Evolutionary conservation across 164 flowering plant genomes (phyloP), one percentile per base, ranked within the genome.

Genomic region (Saururus chinensis): DNA sequence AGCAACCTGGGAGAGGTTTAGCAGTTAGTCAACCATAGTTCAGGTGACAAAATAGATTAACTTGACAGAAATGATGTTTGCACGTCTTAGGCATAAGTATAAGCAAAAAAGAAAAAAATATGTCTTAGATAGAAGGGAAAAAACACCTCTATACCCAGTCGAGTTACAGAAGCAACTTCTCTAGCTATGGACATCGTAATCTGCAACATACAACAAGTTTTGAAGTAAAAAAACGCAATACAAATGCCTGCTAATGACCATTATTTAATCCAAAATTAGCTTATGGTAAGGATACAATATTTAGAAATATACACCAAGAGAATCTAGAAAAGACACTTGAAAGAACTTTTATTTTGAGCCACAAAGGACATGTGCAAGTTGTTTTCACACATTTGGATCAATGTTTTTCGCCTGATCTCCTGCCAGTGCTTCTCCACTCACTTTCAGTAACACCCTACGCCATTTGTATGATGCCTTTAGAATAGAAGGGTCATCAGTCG

Each of bases 371-470:
- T 35, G 22, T 4, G 4, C 14, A 57, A 26, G 14, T n/a, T n/a
- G 26, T 7, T 19, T 59, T 49, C 66, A 25, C 24, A 92, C 98
- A 93, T 89, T 89, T 16, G 98, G 99, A 60, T 95, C 99, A 77
- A 91, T 90, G 68, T 84, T 95, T 68, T 91, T 88, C 19, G 66
- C 11, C n/a, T 75, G 80, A 66, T 95, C 97, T 56, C 99, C 97
- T 0, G 95, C 95, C 70, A 95, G 93, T 58, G 97, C 99, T 80
- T 95, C 97, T 55, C 99, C 99, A 41, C 99, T 95, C 23, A 95
- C 99, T 83, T 95, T 95, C 64, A 95, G 99, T 77, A 95, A 71
- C 19, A 95, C 99, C 76, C 99, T 82, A 63, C 61, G 86, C 97
- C 97, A 91, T 79, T 75, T 91, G 68, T 68, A 73, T 17, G 90